phyloP scores from a whole-genome alignment of 1,284 basidiomycete species.

The Xerocomus subilludens region DNA sequence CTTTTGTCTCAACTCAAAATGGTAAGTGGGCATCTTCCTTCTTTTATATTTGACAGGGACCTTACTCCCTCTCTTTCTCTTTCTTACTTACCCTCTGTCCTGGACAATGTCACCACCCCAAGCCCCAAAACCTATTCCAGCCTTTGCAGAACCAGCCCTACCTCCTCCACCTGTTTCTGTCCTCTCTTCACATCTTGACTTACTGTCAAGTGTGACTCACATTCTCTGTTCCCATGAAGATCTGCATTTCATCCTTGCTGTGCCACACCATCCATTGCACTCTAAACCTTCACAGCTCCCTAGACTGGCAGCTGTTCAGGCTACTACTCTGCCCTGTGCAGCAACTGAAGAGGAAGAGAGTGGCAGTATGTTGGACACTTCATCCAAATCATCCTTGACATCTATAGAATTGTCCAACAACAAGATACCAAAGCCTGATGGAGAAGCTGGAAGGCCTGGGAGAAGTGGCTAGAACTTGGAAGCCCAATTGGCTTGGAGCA shows the following conservation, averaged over 20 bases:
- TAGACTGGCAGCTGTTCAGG: not conserved
- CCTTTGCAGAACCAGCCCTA: not conserved
- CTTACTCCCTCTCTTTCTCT: too few species aligned
- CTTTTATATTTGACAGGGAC: too few species aligned
- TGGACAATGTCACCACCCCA: too few species aligned
- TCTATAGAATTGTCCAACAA: not conserved
- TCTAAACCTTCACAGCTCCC: not conserved
- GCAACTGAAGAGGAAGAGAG: not conserved
- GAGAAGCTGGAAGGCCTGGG: constrained; percentile 22
- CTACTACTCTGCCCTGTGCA: too few species aligned
- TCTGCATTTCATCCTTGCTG: not conserved
- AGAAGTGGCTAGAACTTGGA: constrained; percentile 33
- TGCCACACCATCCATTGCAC: not conserved
- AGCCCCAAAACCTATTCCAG: not conserved
- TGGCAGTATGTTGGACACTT: not conserved
- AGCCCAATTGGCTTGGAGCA: constrained; percentile 16
- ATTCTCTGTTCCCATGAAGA: not conserved
- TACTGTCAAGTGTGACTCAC: not conserved
- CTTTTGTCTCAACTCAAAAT: too few species aligned
- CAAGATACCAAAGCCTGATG: constrained; percentile 30
- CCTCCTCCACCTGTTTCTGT: not conserved
- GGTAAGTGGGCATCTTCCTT: too few species aligned
- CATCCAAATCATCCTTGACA: not conserved
- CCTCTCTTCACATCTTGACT: not conserved
- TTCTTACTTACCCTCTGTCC: too few species aligned